Base-by-base conservation (phyloP, 2,329 filamentous ascomycete species). In the Pseudocercospora vitis region DNA sequence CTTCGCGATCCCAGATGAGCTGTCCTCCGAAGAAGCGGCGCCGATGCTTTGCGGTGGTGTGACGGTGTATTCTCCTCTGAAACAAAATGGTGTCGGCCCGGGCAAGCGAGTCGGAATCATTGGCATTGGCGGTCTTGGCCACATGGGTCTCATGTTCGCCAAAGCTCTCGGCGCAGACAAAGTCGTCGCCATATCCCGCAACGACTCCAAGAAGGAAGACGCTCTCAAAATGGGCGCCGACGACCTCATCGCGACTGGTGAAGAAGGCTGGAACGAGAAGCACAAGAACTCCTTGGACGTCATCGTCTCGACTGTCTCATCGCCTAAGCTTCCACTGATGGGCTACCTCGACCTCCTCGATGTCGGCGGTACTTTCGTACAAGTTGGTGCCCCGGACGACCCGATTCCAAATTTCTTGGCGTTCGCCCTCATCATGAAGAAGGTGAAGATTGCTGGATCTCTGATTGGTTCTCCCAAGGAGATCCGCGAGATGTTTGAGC, bases 11-110 rank as follows among this genome's bases (percentile, higher is more conserved):
- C 81, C 81, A 0, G 74, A 77, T 5, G 63, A 57, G 0, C 56
- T 84, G 23, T 65, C 70, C 2, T 76, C 73, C 14, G 75, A 74
- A n/a, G 71, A 77, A 51, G 81, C 79, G 2, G 80, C 87, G 1
- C 87, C 88, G 1, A 82, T 92, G 75, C 78, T 92, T 19, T 92
- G 89, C 66, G 89, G 84, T 1, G 88, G 89, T 2, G 78, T 92
- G 50, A 94, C 89, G 0, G 80, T 86, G 0, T 94, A 81, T 67
- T 80, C 81, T 3, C 88, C 89, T 0, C 71, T 94, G 12, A 80
- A 80, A 47, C 79, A 85, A 19, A 83, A 87, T 32, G 82, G 81
- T 1, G 78, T 82, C 26, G 88, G 88, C 0, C 84, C 85, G 0
- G 88, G 87, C 4, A 88, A 87, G 69, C 77, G 73, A 2, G 85